Conservation (phyloP, 129 eudicot genomes). For the Flaveria linearis region DNA sequence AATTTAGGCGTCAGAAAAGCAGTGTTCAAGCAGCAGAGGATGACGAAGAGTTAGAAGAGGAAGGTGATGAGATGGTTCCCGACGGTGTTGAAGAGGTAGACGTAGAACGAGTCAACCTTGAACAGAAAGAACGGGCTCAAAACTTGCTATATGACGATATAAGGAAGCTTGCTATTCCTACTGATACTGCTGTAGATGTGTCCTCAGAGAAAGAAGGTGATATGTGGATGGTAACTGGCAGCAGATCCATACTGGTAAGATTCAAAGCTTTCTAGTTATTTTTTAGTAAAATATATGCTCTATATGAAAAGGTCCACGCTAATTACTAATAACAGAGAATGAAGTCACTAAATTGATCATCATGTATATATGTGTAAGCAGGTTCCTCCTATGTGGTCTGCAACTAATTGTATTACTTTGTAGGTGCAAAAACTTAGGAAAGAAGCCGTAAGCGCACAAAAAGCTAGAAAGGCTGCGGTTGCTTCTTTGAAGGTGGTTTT, state of each 20-base stretch:
- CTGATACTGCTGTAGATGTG: conserved; percentile 53
- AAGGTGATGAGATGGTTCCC: conserved; percentile 87
- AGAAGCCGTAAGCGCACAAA: conserved; percentile 62
- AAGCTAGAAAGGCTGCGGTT: conserved; percentile 73
- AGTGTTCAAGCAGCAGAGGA: conserved; percentile 72
- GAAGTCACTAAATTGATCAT: neutral
- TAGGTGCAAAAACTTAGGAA: conserved; percentile 71
- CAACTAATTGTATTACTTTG: conserved; percentile 3
- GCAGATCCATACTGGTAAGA: conserved; percentile 65
- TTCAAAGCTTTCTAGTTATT: conserved; percentile 14
- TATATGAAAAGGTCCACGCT: neutral
- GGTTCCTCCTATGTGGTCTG: neutral
- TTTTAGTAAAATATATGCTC: neutral
- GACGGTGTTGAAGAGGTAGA: conserved; percentile 95
- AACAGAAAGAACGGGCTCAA: conserved; percentile 70
- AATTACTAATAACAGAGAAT: neutral
- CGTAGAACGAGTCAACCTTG: conserved; percentile 70
- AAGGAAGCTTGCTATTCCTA: conserved; percentile 54
- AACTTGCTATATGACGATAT: conserved; percentile 76
- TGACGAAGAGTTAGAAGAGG: conserved; percentile 88
- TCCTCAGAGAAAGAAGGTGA: conserved; percentile 56
- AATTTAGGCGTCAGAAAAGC: conserved; percentile 68
- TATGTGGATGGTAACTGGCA: conserved; percentile 65
- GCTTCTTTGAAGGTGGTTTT: conserved; percentile 71
- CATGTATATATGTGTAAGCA: conserved; percentile 7